Evolutionary conservation across 2,329 filamentous ascomycete species (phyloP).

Genomic region (Cladosporium phlei): DNA sequence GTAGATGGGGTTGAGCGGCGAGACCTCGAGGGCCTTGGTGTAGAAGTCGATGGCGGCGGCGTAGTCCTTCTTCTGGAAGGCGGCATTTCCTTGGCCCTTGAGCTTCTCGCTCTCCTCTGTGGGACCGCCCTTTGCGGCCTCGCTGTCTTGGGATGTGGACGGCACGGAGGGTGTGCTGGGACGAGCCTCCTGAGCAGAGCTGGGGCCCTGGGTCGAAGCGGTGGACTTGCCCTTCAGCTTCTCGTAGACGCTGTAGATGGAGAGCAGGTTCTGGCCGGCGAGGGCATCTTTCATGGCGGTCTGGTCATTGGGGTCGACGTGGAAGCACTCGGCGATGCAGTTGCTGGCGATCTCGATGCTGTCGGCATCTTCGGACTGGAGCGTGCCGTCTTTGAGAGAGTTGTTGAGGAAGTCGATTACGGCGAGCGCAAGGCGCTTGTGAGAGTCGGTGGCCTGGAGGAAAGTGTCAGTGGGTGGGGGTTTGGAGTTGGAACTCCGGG

Average conservation of each 20-base stretch:
- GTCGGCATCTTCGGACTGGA: slow-evolving; percentile 82
- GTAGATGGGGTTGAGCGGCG: slow-evolving; percentile 89
- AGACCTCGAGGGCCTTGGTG: slow-evolving; percentile 74
- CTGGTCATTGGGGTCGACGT: slow-evolving; percentile 78
- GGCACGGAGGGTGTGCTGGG: slow-evolving; percentile 32
- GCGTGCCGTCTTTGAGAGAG: slow-evolving; percentile 81
- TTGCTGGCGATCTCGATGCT: slow-evolving; percentile 90
- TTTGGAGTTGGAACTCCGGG: neutral
- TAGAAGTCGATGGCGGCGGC: slow-evolving; percentile 75
- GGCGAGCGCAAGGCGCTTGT: slow-evolving; percentile 90
- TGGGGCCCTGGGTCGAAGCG: slow-evolving; percentile 40
- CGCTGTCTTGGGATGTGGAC: slow-evolving; percentile 39
- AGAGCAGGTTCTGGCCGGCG: slow-evolving; percentile 78
- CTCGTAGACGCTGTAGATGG: slow-evolving; percentile 95
- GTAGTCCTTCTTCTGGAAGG: slow-evolving; percentile 95
- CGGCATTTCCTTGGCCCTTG: slow-evolving; percentile 87
- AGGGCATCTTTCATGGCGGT: slow-evolving; percentile 69
- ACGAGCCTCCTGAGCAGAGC: slow-evolving; percentile 30
- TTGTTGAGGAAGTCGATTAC: slow-evolving; percentile 91
- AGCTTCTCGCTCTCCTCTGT: slow-evolving; percentile 81
- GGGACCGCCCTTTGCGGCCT: slow-evolving; percentile 25
- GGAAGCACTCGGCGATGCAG: slow-evolving; percentile 93
- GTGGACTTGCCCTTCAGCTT: slow-evolving; percentile 71
- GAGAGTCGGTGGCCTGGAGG: slow-evolving; percentile 44
- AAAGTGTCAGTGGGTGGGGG: slow-evolving; percentile 12